Conservation (phyloP, 2,329 filamentous ascomycete genomes). For the Penicillium janthinellum region DNA sequence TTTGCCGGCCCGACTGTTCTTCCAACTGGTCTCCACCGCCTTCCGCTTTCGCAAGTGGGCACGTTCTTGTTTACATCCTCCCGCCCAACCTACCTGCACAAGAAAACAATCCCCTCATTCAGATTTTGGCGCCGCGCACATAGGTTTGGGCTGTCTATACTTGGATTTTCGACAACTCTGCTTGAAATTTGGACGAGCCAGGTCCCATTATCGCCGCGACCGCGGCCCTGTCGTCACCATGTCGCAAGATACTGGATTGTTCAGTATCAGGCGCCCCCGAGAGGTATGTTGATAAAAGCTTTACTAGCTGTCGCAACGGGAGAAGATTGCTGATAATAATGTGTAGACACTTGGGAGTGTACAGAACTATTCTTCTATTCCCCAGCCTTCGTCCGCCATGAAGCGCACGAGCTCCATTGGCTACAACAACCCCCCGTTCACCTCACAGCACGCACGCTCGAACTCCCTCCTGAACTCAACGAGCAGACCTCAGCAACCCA, state of each 20-base stretch:
- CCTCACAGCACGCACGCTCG: conserved; percentile 74
- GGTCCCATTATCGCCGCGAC: conserved; percentile 22
- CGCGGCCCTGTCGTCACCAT: conserved; percentile 54
- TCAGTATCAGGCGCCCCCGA: conserved; percentile 87
- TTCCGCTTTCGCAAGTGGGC: conserved; percentile 28
- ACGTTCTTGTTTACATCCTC: conserved; percentile 42
- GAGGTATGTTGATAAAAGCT: conserved; percentile 64
- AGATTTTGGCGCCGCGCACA: conserved; percentile 14
- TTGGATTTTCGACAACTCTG: not conserved
- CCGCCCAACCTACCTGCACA: conserved; percentile 20
- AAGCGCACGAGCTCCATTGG: conserved; percentile 85
- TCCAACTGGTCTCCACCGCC: conserved; percentile 31
- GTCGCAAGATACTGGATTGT: conserved; percentile 85
- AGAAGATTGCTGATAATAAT: conserved; percentile 21
- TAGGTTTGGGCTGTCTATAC: conserved; percentile 2
- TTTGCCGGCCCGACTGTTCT: conserved; percentile 23
- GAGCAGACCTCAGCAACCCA: conserved; percentile 78
- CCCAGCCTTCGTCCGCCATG: conserved; percentile 88
- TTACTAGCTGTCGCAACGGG: conserved; percentile 7
- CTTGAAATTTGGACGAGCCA: not conserved
- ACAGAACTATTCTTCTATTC: conserved; percentile 80
- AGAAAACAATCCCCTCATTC: conserved; percentile 23
- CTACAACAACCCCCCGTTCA: conserved; percentile 64
- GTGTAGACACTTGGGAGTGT: conserved; percentile 76
- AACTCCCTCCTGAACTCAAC: conserved; percentile 87